A percentile compares a stretch with the other conserved stretches of the same genome.
Conservation (phyloP, 148 eudicot species). For the Amaranthus cruentus region DNA sequence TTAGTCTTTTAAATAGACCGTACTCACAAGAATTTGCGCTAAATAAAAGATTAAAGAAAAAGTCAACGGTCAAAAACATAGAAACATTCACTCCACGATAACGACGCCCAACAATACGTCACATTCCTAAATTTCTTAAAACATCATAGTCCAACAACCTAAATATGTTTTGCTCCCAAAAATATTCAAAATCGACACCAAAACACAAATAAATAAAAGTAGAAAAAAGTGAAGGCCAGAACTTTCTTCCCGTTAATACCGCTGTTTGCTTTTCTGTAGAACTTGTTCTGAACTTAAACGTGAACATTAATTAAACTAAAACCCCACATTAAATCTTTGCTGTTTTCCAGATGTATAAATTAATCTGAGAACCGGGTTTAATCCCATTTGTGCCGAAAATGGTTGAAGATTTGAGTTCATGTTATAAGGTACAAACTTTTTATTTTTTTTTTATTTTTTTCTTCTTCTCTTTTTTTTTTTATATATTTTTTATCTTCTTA, state of each 20-base stretch:
- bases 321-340: background rate
- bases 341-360: background rate
- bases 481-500: background rate
- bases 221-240: background rate
- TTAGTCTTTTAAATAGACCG: no score
- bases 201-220: background rate
- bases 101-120: background rate
- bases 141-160: background rate
- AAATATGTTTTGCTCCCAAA: background rate
- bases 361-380: constrained; percentile 3
- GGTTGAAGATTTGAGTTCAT: constrained; percentile 48
- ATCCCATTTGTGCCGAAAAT: constrained; percentile 23
- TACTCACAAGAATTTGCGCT: no score
- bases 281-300: background rate
- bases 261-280: background rate
- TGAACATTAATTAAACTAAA: background rate
- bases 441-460: background rate
- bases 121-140: no score
- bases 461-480: background rate
- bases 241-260: constrained; percentile 29
- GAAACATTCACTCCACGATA: constrained; percentile 15
- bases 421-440: constrained; percentile 40
- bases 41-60: no score
- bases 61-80: background rate
- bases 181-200: background rate